Percentiles rank a stretch among this genome's conserved stretches.
Conservation (phyloP, 805 yeast genomes). For the Diddensiella santjacobensis region DNA sequence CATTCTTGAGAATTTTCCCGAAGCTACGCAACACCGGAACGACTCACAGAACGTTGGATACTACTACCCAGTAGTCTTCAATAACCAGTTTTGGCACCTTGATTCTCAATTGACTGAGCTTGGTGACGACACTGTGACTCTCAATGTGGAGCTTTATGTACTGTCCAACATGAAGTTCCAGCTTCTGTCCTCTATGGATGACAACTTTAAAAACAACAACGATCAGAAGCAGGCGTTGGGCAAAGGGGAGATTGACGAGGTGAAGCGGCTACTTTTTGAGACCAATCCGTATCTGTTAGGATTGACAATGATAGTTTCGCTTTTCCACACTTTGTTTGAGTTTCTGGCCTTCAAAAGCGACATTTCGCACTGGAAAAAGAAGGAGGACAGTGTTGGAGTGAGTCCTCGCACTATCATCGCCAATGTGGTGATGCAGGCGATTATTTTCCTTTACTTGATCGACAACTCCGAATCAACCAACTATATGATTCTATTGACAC, state of each 20-base stretch:
- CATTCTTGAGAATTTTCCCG: slow-evolving; percentile 15
- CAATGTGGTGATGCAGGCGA: slow-evolving; percentile 39
- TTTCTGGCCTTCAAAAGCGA: slow-evolving; percentile 42
- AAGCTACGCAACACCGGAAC: background rate
- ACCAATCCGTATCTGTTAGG: slow-evolving; percentile 37
- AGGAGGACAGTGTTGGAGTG: slow-evolving; percentile 40
- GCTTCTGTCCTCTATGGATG: slow-evolving; percentile 28
- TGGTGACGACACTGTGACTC: slow-evolving; percentile 25
- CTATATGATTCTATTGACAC: slow-evolving; percentile 36
- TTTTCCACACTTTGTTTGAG: slow-evolving; percentile 39
- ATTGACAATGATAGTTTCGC: slow-evolving; percentile 34
- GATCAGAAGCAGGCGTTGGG: slow-evolving; percentile 22
- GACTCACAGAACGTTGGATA: slow-evolving; percentile 18
- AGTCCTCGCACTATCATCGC: slow-evolving; percentile 39
- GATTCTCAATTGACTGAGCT: slow-evolving; percentile 35
- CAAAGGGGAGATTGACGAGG: slow-evolving; percentile 35
- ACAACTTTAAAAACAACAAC: slow-evolving; percentile 28
- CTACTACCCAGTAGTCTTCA: slow-evolving; percentile 38
- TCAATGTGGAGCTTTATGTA: slow-evolving; percentile 32
- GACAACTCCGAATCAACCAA: slow-evolving; percentile 41
- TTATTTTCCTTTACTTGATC: slow-evolving; percentile 38
- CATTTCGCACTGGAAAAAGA: slow-evolving; percentile 40
- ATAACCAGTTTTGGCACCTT: slow-evolving; percentile 42
- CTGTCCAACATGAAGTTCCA: slow-evolving; percentile 35
- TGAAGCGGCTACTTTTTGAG: slow-evolving; percentile 37